Conservation (phyloP, 1,284 basidiomycete genomes). For the Boletus nobilissimus region DNA sequence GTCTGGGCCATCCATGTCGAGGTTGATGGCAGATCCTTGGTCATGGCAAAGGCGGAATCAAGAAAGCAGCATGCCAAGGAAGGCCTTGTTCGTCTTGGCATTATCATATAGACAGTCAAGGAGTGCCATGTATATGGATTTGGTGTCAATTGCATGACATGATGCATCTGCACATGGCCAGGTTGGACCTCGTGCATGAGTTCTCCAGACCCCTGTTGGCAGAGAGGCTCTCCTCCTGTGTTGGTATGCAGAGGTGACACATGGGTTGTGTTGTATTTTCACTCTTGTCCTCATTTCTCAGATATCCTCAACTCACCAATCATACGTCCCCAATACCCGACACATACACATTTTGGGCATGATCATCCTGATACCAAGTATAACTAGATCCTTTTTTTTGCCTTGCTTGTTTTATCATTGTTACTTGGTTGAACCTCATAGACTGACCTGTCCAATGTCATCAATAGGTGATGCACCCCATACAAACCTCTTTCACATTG, state of each 20-base stretch:
- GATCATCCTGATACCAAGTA: background rate
- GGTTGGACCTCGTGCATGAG: conserved; percentile 52
- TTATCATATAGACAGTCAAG: conserved; percentile 48
- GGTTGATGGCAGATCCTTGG: conserved; percentile 68
- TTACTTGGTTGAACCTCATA: conserved; percentile 27
- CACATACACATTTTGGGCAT: background rate
- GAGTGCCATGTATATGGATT: background rate
- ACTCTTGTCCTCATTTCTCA: background rate
- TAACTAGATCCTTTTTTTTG: conserved; percentile 1
- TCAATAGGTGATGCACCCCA: conserved; percentile 79
- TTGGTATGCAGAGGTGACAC: conserved; percentile 64
- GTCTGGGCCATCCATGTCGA: conserved; percentile 74
- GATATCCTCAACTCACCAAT: background rate
- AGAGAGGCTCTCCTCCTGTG: conserved; percentile 52
- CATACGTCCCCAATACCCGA: background rate
- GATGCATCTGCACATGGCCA: background rate
- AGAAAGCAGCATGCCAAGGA: conserved; percentile 75
- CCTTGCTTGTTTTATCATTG: conserved; percentile 1
- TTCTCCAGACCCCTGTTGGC: conserved; percentile 69
- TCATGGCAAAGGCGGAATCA: conserved; percentile 71
- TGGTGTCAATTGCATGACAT: background rate
- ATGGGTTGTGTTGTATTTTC: conserved; percentile 38
- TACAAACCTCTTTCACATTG: conserved; percentile 65
- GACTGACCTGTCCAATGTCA: conserved; percentile 55
- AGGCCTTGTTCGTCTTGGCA: conserved; percentile 61